Evolutionary conservation across 2,329 filamentous ascomycete genomes (phyloP).

Genomic region (Sporothrix brunneoviolacea): DNA sequence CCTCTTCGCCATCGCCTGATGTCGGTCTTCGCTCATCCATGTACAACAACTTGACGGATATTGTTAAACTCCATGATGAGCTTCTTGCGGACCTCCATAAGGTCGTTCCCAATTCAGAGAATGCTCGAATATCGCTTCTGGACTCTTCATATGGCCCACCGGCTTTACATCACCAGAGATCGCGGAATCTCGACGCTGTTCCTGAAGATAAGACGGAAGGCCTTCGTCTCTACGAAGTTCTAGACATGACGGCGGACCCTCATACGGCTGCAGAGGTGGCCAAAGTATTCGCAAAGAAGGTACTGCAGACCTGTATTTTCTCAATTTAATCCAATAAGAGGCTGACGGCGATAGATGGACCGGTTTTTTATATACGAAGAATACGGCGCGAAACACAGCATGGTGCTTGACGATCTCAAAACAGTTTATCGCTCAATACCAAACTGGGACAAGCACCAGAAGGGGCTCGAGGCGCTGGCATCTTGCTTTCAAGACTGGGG

Average conservation of each 20-base stretch:
- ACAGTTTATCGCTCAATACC: conserved; percentile 61
- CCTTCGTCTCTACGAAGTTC: conserved; percentile 40
- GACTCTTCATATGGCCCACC: conserved; percentile 17
- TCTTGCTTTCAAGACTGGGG: conserved; percentile 63
- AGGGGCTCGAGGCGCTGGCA: conserved; percentile 76
- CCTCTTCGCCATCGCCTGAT: conserved; percentile 61
- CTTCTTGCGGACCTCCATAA: conserved; percentile 69
- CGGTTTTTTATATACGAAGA: conserved; percentile 85
- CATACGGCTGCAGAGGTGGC: conserved; percentile 54
- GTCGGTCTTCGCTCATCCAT: conserved; percentile 62
- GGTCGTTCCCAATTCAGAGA: conserved; percentile 62
- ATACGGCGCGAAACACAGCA: conserved; percentile 83
- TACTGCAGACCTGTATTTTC: too few species aligned
- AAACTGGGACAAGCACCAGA: conserved; percentile 74
- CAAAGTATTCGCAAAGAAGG: conserved; percentile 54
- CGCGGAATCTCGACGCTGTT: conserved; percentile 42
- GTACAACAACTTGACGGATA: conserved; percentile 70
- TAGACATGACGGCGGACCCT: conserved; percentile 51
- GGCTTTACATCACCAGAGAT: conserved; percentile 29
- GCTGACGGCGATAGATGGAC: conserved; percentile 51
- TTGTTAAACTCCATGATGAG: conserved; percentile 76
- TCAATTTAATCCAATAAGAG: too few species aligned
- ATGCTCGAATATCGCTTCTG: conserved; percentile 38
- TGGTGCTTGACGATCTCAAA: conserved; percentile 72
- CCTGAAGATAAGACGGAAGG: conserved; percentile 33